Evolutionary conservation across 148 eudicot genomes (phyloP).

Genomic region (Cornus suecica): DNA sequence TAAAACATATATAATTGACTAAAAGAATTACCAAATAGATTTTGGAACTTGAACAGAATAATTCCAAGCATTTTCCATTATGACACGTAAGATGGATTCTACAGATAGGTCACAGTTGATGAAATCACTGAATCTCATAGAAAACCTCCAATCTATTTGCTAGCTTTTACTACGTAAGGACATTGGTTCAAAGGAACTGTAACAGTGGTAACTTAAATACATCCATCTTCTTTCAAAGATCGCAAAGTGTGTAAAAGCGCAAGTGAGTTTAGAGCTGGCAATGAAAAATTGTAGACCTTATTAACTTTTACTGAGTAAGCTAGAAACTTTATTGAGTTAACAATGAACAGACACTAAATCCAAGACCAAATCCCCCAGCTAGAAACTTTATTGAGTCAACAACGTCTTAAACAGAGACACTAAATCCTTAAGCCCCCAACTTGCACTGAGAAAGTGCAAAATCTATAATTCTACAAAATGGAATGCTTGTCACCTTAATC

Average conservation of each 20-base stretch:
- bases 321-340: background rate
- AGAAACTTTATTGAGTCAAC: background rate
- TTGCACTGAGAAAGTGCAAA: constrained; percentile 1
- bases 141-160: background rate
- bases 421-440: background rate
- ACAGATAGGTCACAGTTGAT: background rate
- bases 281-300: background rate
- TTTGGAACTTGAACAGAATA: background rate
- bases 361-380: too few species aligned
- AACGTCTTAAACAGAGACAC: background rate
- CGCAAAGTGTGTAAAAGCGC: background rate
- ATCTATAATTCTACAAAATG: background rate
- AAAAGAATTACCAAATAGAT: background rate
- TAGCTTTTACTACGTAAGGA: background rate
- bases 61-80: background rate
- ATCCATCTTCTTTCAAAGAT: background rate
- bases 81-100: background rate
- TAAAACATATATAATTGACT: background rate
- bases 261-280: background rate
- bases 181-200: background rate
- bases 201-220: too few species aligned
- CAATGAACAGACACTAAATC: constrained; percentile 1
- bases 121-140: background rate
- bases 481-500: background rate
- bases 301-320: background rate